Percentiles rank a stretch among this genome's conserved stretches.
These are phyloP conservation scores for Serendipita sp. DNA, from an alignment of 768 basidiomycete species.

Conservation along the genomic window DNA sequence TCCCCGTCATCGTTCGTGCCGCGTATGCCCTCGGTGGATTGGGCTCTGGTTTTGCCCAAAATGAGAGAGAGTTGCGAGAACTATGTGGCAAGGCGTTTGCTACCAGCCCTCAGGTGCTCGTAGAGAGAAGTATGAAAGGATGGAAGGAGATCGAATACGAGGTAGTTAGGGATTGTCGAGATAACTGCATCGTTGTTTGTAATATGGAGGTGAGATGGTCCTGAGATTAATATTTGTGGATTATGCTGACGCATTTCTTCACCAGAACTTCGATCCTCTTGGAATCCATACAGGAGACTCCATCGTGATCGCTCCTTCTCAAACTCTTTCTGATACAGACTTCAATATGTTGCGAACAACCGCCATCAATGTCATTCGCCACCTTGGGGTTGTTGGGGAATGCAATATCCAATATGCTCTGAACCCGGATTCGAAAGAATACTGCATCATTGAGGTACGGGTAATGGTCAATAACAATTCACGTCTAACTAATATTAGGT, in stretches of 20 bases:
- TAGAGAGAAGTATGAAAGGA: conserved; percentile 96
- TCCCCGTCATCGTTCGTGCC: conserved; percentile 90
- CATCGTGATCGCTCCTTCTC: conserved; percentile 96
- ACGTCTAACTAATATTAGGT: no score
- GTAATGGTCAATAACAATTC: background rate
- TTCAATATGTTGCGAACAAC: conserved; percentile 98
- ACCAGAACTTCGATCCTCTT: conserved; percentile 98
- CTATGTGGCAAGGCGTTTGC: conserved; percentile 92
- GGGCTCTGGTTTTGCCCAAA: conserved; percentile 90
- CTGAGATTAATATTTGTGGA: conserved; percentile 10
- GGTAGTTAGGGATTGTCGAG: conserved; percentile 93
- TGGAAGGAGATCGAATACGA: conserved; percentile 99
- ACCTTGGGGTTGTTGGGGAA: conserved; percentile 83
- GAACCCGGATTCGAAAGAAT: conserved; percentile 81
- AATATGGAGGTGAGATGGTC: conserved; percentile 87
- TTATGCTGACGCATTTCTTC: conserved; percentile 69
- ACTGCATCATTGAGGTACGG: conserved; percentile 98
- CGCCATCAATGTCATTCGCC: conserved; percentile 86
- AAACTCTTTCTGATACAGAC: conserved; percentile 91
- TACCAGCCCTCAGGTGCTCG: conserved; percentile 93
- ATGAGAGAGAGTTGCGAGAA: conserved; percentile 74
- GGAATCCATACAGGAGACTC: conserved; percentile 99
- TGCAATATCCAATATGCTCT: conserved; percentile 98
- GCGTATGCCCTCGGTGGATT: conserved; percentile 94
- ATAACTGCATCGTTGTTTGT: conserved; percentile 98